Evolutionary conservation across 768 basidiomycete species (phyloP).

Genomic region (Candolleomyces efflorescens): DNA sequence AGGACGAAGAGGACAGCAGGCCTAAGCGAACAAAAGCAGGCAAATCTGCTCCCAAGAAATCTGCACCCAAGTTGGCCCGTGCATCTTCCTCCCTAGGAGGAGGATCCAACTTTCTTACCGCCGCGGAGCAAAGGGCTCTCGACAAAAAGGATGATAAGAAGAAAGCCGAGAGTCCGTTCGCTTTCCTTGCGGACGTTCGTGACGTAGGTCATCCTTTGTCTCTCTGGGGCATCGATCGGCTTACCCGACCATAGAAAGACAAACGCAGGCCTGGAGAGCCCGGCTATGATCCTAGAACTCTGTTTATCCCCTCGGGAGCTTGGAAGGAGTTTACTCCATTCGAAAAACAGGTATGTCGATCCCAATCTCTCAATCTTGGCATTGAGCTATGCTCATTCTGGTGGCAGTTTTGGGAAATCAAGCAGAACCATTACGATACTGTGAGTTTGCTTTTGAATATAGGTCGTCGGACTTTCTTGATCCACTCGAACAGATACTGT

Average conservation of each 20-base stretch:
- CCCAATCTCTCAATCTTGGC: not conserved
- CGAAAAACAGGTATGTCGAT: slow-evolving; percentile 69
- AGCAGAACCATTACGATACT: slow-evolving; percentile 96
- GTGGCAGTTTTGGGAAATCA: slow-evolving; percentile 83
- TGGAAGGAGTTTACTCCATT: slow-evolving; percentile 92
- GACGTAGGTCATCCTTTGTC: slow-evolving; percentile 51
- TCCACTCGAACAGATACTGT: slow-evolving; percentile 55
- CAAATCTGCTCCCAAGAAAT: slow-evolving; percentile 18
- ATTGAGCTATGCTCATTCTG: not conserved
- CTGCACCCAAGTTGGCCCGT: slow-evolving; percentile 14
- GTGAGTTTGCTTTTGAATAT: slow-evolving; percentile 31
- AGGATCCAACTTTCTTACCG: slow-evolving; percentile 62
- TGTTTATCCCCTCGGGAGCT: slow-evolving; percentile 69
- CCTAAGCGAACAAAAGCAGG: slow-evolving; percentile 33
- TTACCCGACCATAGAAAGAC: slow-evolving; percentile 59
- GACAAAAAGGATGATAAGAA: slow-evolving; percentile 83
- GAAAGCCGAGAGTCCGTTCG: slow-evolving; percentile 68
- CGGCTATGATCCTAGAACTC: slow-evolving; percentile 86
- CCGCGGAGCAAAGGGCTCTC: slow-evolving; percentile 72
- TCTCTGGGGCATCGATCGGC: not conserved
- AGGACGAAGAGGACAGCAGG: slow-evolving; percentile 18
- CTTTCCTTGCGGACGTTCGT: slow-evolving; percentile 64
- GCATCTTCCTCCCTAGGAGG: slow-evolving; percentile 19
- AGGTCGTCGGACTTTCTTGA: slow-evolving; percentile 11
- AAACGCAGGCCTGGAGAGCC: slow-evolving; percentile 72